Evolutionary conservation across 768 basidiomycete genomes (phyloP).

Genomic region (Kwoniella bestiolae): DNA sequence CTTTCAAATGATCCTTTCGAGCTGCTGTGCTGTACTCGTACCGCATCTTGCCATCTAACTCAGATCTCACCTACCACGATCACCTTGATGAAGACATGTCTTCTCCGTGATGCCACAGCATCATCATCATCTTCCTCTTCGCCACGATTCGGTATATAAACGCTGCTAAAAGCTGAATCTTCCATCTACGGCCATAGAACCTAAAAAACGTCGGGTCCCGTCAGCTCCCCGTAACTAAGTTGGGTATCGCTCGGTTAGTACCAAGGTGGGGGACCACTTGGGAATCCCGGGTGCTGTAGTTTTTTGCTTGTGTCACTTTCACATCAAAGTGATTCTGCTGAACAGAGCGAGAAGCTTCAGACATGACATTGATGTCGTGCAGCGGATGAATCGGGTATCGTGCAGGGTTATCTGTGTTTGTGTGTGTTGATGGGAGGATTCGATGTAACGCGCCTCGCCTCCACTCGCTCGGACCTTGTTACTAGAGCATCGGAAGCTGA

Average conservation of each 20-base stretch:
- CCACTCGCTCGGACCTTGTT: constrained; percentile 1
- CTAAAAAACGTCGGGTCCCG: constrained; percentile 8
- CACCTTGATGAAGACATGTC: no score
- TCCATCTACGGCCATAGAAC: constrained; percentile 24
- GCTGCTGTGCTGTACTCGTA: no score
- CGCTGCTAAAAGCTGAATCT: background rate
- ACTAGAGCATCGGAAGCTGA: background rate
- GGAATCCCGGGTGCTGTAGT: constrained; percentile 25
- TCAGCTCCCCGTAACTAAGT: constrained; percentile 9
- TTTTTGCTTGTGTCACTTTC: background rate
- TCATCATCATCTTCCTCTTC: background rate
- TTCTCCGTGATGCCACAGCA: no score
- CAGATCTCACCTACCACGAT: no score
- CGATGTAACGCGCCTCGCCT: background rate
- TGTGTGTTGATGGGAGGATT: no score
- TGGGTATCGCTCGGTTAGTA: constrained; percentile 23
- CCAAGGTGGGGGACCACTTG: constrained; percentile 25
- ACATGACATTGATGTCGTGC: background rate
- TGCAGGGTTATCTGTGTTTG: no score
- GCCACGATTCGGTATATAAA: background rate
- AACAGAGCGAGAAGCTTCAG: no score
- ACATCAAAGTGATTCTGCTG: background rate
- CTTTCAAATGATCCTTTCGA: no score
- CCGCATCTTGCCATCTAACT: no score
- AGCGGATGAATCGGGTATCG: no score